Evolutionary conservation across 306 rosid genomes (phyloP), one percentile per base, ranked within the genome.

Genomic region (Castanospermum australe): DNA sequence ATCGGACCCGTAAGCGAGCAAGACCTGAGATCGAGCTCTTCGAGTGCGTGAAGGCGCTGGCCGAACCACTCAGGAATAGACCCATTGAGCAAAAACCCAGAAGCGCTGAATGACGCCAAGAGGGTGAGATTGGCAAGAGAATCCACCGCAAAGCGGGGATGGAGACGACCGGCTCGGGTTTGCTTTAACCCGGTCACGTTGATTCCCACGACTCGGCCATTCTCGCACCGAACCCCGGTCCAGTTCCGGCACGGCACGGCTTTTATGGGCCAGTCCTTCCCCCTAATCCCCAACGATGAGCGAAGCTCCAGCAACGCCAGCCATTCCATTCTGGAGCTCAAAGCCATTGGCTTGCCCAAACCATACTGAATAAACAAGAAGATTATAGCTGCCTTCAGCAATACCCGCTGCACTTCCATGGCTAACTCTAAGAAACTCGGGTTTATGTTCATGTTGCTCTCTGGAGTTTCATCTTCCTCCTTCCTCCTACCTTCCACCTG

Each of bases 31-130:
- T 96, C 97, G 75, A 96, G 94, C 62, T 59, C 71, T 60, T 82
- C 74, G 9, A 96, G 96, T 10, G 81, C 69, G 66, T 47, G 24
- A 70, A 95, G 90, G 2, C 63, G 77, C 41, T 42, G 84, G 44
- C 98, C 97, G n/a, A 96, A 90, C 98, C 88, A 93, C 38, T 89
- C 91, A 8, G 99, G 99, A 67, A 96, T 91, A 15, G 88, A 79
- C 14, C 96, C 99, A 13, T 89, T 97, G 8, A 96, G 97, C 75
- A 12, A 55, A 73, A 96, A 96, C 61, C 96, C 90, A 57, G 99
- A 93, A 70, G 99, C 99, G 42, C 89, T 90, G 85, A 96, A 96
- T 6, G 79, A 76, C 22, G 73, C 75, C 79, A 96, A 82, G 24
- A 45, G 77, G 11, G 98, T 87, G 14, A 96, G 57, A 79, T 91